Conservation (phyloP, 208 protist species). For the Zelonia costaricensis region DNA sequence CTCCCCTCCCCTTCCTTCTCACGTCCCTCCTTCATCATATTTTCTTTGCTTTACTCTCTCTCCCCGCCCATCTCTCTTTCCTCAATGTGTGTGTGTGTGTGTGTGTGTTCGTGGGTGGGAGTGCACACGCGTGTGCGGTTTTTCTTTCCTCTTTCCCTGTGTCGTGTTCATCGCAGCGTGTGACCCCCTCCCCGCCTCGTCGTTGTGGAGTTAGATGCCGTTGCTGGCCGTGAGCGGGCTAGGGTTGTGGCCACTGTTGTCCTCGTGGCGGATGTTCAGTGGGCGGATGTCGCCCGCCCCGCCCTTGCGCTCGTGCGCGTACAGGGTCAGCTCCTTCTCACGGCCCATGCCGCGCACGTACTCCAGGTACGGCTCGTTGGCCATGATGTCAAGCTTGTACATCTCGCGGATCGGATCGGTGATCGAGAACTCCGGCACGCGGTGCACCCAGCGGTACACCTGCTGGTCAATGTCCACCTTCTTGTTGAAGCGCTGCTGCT, state of each 20-base stretch:
- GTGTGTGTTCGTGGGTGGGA: no score
- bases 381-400: conserved; percentile 58
- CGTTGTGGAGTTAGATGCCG: conserved; percentile 14
- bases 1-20: no score
- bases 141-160: no score
- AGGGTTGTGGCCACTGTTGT: conserved; percentile 68
- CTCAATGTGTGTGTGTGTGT: no score
- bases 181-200: background rate
- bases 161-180: no score
- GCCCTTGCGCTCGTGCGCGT: conserved; percentile 36
- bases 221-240: conserved; percentile 37
- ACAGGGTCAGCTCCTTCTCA: conserved; percentile 66
- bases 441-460: conserved; percentile 85
- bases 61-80: no score
- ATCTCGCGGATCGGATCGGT: conserved; percentile 65
- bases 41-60: no score
- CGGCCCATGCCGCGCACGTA: conserved; percentile 76
- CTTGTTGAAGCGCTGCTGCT: conserved; percentile 88
- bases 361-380: conserved; percentile 84
- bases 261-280: conserved; percentile 54
- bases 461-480: conserved; percentile 78
- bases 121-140: no score
- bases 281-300: conserved; percentile 57
- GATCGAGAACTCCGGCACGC: conserved; percentile 67
- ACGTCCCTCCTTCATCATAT: no score